phyloP scores from a whole-genome alignment of 1,284 basidiomycete species.

The Puccinia sorghi region DNA sequence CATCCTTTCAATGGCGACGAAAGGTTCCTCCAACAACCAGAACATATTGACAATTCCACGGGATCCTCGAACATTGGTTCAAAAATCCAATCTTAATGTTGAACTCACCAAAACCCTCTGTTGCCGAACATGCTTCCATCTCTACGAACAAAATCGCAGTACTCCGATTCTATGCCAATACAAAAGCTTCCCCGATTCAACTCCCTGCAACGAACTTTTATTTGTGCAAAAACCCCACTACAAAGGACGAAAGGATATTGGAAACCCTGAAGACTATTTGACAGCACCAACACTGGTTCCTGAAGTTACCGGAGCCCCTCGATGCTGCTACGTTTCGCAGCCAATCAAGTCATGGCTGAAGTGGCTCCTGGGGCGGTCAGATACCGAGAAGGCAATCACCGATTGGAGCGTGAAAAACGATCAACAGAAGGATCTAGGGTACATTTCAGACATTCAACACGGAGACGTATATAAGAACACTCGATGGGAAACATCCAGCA shows the following conservation, averaged over 20 bases:
- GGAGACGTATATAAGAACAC: neutral
- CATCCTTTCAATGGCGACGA: neutral
- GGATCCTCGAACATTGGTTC: slow-evolving; percentile 16
- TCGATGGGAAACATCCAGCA: neutral
- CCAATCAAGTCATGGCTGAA: slow-evolving; percentile 15
- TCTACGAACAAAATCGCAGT: neutral
- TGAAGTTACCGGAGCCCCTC: neutral
- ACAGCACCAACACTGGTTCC: neutral
- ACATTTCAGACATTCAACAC: slow-evolving; percentile 29
- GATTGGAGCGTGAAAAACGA: neutral
- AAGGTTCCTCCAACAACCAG: neutral
- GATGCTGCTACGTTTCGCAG: slow-evolving; percentile 18
- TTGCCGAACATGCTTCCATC: slow-evolving; percentile 20
- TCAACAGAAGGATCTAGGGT: neutral
- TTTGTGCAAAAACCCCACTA: neutral
- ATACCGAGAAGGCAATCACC: slow-evolving; percentile 28
- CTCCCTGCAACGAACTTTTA: slow-evolving; percentile 21
- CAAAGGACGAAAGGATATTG: neutral
- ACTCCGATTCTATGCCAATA: neutral
- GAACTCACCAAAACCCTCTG: slow-evolving; percentile 4
- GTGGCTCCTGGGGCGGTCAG: slow-evolving; percentile 26
- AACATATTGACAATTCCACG: neutral
- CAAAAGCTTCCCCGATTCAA: neutral
- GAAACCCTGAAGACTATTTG: neutral
- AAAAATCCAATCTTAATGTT: neutral